phyloP scores from a whole-genome alignment of 1,284 basidiomycete species.

The Cryptococcus sp. region DNA sequence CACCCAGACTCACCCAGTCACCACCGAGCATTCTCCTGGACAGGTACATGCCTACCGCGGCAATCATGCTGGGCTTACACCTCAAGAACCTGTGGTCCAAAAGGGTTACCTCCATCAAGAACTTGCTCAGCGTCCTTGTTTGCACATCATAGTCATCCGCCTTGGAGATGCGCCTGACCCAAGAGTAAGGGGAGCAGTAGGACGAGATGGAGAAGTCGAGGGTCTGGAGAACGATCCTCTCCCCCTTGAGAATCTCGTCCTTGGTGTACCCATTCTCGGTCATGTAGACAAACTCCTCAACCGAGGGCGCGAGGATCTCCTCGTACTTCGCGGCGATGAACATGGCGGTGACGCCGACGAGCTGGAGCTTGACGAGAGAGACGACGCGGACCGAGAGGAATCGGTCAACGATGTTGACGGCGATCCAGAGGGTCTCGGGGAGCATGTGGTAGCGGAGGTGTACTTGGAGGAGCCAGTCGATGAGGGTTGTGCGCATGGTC shows the following conservation, averaged over 20 bases:
- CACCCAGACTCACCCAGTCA: slow-evolving; percentile 72
- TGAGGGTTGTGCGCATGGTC: slow-evolving; percentile 57
- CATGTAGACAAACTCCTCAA: slow-evolving; percentile 96
- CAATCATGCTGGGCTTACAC: slow-evolving; percentile 88
- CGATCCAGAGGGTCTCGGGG: slow-evolving; percentile 65
- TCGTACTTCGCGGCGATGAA: slow-evolving; percentile 65
- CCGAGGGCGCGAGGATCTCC: slow-evolving; percentile 70
- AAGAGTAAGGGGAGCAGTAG: slow-evolving; percentile 98
- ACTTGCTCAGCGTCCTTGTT: slow-evolving; percentile 94
- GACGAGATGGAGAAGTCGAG: slow-evolving; percentile 93
- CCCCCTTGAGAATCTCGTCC: slow-evolving; percentile 97
- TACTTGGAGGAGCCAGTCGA: slow-evolving; percentile 62
- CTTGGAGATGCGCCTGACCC: slow-evolving; percentile 98
- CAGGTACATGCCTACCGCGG: slow-evolving; percentile 98
- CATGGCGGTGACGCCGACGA: slow-evolving; percentile 64
- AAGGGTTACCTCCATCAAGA: slow-evolving; percentile 93
- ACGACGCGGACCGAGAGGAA: slow-evolving; percentile 62
- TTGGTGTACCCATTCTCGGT: slow-evolving; percentile 88
- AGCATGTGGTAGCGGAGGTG: slow-evolving; percentile 65
- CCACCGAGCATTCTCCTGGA: slow-evolving; percentile 86
- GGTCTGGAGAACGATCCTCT: slow-evolving; percentile 85
- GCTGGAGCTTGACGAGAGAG: slow-evolving; percentile 61
- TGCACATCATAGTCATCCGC: slow-evolving; percentile 99
- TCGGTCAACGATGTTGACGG: slow-evolving; percentile 63
- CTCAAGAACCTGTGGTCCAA: slow-evolving; percentile 90